A percentile compares a stretch with the other conserved stretches of the same genome.
Conservation (phyloP, 495 filamentous ascomycete species). For the Ramalina intermedia region DNA sequence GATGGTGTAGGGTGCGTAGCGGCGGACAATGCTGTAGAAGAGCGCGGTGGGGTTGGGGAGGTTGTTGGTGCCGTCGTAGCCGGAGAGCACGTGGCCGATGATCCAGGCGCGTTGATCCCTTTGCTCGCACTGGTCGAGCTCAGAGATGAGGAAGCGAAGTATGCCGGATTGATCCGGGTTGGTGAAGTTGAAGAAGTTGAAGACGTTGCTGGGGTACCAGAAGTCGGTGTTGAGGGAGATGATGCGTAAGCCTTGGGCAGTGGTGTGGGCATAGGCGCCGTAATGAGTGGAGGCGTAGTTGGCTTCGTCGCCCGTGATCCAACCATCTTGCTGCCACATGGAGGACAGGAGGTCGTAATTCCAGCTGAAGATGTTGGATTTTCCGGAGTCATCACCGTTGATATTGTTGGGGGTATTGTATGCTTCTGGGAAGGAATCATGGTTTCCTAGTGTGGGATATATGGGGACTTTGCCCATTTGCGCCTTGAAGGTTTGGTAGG, state of each 20-base stretch:
- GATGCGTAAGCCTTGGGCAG: slow-evolving; percentile 22
- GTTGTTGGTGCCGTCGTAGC: slow-evolving; percentile 21
- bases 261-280: slow-evolving; percentile 23
- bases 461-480: slow-evolving; percentile 30
- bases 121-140: slow-evolving; percentile 24
- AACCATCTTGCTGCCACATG: slow-evolving; percentile 25
- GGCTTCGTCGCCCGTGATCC: slow-evolving; percentile 19
- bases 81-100: slow-evolving; percentile 22
- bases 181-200: slow-evolving; percentile 26
- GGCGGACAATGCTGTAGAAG: slow-evolving; percentile 24
- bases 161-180: slow-evolving; percentile 24
- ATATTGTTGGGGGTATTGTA: slow-evolving; percentile 19
- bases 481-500: slow-evolving; percentile 29
- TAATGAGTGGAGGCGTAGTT: slow-evolving; percentile 22
- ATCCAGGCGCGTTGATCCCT: slow-evolving; percentile 25
- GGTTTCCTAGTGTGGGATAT: slow-evolving; percentile 29
- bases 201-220: slow-evolving; percentile 33
- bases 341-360: slow-evolving; percentile 26
- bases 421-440: slow-evolving; percentile 26
- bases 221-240: slow-evolving; percentile 33
- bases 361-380: slow-evolving; percentile 22
- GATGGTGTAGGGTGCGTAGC: slow-evolving; percentile 22
- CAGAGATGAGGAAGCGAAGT: slow-evolving; percentile 20
- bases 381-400: slow-evolving; percentile 20
- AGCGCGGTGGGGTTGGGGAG: slow-evolving; percentile 22